Conservation (phyloP, 139 green algal genomes). For the Trebouxia sp. region DNA sequence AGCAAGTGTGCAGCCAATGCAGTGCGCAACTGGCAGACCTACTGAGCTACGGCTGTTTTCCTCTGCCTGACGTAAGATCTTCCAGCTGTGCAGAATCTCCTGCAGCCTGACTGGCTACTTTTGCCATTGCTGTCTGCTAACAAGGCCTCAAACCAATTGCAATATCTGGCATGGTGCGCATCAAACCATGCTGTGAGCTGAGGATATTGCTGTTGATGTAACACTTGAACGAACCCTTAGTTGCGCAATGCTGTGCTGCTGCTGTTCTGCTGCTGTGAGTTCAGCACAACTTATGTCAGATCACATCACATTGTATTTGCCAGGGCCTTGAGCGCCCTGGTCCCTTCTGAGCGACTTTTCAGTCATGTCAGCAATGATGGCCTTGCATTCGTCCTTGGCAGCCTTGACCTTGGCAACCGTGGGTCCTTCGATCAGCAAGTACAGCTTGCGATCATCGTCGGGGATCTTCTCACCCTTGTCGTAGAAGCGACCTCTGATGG, state of each 20-base stretch:
- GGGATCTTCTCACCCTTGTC: conserved; percentile 57
- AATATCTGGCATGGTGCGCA: too few relatives aligned
- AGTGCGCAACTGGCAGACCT: background rate
- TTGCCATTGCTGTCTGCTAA: too few relatives aligned
- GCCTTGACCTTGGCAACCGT: conserved; percentile 69
- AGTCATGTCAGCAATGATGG: conserved; percentile 78
- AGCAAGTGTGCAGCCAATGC: conserved; percentile 2
- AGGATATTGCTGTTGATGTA: too few relatives aligned
- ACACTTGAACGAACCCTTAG: too few relatives aligned
- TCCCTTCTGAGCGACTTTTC: conserved; percentile 87
- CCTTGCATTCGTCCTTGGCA: conserved; percentile 83
- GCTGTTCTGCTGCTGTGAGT: background rate
- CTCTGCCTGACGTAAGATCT: background rate
- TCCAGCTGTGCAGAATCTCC: too few relatives aligned
- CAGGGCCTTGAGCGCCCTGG: conserved; percentile 29
- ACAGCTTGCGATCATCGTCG: conserved; percentile 92
- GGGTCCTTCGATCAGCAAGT: conserved; percentile 89
- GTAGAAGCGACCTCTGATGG: conserved; percentile 81
- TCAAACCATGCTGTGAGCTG: too few relatives aligned
- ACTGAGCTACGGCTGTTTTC: background rate
- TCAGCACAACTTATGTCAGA: background rate
- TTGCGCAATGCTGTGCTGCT: too few relatives aligned
- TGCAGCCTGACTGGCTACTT: too few relatives aligned
- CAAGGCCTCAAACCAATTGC: too few relatives aligned
- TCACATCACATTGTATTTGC: conserved; percentile 55